A percentile compares a stretch with the other conserved stretches of the same genome.
phyloP scores from a whole-genome alignment of 1,284 basidiomycete species.

The Sanghuangporus baumii region DNA sequence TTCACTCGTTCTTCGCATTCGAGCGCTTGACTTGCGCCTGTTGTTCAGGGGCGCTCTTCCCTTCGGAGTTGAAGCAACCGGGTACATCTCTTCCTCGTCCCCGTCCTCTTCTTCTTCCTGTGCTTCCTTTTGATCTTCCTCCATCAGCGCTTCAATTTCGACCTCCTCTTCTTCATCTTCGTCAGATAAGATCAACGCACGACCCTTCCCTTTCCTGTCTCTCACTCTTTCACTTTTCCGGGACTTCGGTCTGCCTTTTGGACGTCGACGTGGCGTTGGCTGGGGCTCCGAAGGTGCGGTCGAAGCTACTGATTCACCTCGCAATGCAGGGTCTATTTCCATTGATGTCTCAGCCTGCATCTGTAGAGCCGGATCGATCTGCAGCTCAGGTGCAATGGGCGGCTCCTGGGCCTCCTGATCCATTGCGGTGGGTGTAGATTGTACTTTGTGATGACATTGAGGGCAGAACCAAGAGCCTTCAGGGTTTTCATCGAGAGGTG shows the following conservation, averaged over 20 bases:
- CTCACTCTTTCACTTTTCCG: conserved; percentile 25
- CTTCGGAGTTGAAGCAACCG: neutral
- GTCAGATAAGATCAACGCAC: conserved; percentile 4
- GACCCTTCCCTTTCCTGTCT: conserved; percentile 25
- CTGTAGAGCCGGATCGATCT: conserved; percentile 15
- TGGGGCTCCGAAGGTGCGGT: conserved; percentile 30
- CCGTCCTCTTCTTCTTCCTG: conserved; percentile 26
- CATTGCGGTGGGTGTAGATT: conserved; percentile 16
- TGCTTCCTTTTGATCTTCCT: conserved; percentile 22
- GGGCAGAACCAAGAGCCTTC: conserved; percentile 76
- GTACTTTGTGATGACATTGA: conserved; percentile 34
- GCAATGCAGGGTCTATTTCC: conserved; percentile 19
- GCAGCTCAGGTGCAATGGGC: neutral
- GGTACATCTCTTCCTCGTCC: conserved; percentile 15
- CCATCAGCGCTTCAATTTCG: conserved; percentile 27
- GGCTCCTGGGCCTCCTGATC: neutral
- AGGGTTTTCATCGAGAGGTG: conserved; percentile 66
- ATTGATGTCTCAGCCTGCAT: conserved; percentile 5
- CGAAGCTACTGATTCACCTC: conserved; percentile 42
- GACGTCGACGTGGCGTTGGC: conserved; percentile 1
- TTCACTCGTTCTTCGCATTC: conserved; percentile 10
- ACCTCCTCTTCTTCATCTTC: conserved; percentile 20
- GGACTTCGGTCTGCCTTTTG: conserved; percentile 26
- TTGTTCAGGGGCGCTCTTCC: neutral
- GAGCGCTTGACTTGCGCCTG: conserved; percentile 2